Evolutionary conservation across 108 stramenopile genomes (phyloP).

Genomic region (Cyclotella choctawhatcheeana): DNA sequence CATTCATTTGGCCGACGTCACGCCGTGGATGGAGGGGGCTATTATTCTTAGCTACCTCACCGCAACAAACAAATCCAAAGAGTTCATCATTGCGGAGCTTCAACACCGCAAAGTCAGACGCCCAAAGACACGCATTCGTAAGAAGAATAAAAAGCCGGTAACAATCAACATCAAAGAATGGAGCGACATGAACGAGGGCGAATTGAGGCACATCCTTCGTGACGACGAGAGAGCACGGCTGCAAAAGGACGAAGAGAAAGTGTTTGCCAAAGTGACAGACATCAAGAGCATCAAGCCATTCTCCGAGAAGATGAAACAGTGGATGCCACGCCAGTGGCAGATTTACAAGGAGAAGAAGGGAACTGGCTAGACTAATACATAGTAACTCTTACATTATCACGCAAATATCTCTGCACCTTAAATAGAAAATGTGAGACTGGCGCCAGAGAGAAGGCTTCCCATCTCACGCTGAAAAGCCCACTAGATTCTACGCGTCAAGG

Average conservation of each 20-base stretch:
- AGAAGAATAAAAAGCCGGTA: no score
- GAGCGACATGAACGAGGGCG: not conserved
- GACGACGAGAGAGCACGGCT: not conserved
- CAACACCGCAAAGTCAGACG: not conserved
- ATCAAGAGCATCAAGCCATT: not conserved
- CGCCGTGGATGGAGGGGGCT: not conserved
- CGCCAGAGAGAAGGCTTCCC: not conserved
- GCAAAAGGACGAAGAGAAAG: not conserved
- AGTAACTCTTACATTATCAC: not conserved
- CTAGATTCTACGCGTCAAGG: not conserved
- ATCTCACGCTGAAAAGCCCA: not conserved
- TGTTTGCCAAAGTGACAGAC: not conserved
- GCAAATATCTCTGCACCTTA: not conserved
- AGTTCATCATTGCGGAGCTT: not conserved
- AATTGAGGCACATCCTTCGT: not conserved
- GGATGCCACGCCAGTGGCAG: not conserved
- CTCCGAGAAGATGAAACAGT: not conserved
- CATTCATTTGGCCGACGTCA: not conserved
- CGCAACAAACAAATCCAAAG: not conserved
- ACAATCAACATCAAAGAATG: no score
- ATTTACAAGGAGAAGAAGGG: conserved; percentile 5
- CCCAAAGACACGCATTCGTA: not conserved
- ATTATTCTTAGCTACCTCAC: not conserved
- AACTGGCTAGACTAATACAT: not conserved
- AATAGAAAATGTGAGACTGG: not conserved